Percentiles rank a stretch among this genome's conserved stretches.
Evolutionary conservation across 257 asterid genomes (phyloP).

Genomic region (Solanum clarkiae): DNA sequence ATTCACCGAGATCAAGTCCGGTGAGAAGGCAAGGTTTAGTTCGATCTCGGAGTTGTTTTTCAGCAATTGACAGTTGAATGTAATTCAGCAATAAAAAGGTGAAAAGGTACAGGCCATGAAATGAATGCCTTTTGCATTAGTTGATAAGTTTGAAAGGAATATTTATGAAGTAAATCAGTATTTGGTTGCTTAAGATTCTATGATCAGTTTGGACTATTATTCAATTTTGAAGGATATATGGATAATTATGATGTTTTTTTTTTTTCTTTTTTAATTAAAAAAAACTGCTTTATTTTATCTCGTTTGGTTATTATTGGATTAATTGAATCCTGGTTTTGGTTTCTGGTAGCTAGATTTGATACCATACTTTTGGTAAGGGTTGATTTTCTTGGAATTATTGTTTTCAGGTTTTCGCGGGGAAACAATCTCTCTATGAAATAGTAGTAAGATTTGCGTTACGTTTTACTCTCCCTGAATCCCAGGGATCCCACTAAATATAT

Average conservation of each 20-base stretch:
- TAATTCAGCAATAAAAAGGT: neutral
- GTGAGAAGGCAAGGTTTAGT: constrained; percentile 22
- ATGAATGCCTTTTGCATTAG: neutral
- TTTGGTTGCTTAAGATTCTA: neutral
- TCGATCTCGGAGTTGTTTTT: constrained; percentile 35
- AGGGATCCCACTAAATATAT: no score
- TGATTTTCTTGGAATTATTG: neutral
- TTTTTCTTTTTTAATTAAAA: no score
- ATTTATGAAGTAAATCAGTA: neutral
- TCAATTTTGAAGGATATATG: neutral
- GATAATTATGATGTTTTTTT: neutral
- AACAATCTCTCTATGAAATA: no score
- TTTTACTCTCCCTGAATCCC: no score
- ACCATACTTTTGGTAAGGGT: neutral
- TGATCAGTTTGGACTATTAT: neutral
- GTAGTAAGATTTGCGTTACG: accelerated
- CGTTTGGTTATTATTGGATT: neutral
- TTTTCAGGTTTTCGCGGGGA: neutral
- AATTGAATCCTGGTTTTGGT: neutral
- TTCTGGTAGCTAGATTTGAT: neutral
- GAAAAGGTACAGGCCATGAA: neutral
- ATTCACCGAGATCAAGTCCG: constrained; percentile 52
- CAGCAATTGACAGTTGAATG: constrained; percentile 23
- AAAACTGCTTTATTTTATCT: neutral
- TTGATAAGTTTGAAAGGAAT: neutral